Evolutionary conservation across 139 green algal genomes (phyloP).

Genomic region (Chlamydomonas schloesseri): DNA sequence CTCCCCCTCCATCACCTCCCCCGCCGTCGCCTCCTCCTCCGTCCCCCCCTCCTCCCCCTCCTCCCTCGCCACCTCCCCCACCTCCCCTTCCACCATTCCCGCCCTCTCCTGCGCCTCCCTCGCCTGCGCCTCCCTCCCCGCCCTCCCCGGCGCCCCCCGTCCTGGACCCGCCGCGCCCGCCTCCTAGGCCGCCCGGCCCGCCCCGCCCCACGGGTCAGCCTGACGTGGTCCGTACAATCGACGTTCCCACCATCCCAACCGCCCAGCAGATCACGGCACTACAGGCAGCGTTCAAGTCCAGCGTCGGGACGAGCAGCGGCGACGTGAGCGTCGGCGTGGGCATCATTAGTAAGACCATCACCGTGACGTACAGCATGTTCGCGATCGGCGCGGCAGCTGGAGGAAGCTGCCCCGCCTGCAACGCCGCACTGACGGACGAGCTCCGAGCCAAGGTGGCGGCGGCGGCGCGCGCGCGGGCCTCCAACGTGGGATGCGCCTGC

Average conservation of each 20-base stretch:
- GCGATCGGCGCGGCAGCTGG: not conserved
- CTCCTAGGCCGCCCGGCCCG: too few relatives aligned
- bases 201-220: not conserved
- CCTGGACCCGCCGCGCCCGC: not conserved
- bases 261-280: constrained; percentile 22
- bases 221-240: not conserved
- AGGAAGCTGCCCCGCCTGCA: constrained; percentile 2
- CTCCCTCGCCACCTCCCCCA: not conserved
- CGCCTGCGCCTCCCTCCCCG: not conserved
- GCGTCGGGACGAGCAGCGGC: not conserved
- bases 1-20: not conserved
- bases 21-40: not conserved
- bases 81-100: not conserved
- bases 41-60: not conserved
- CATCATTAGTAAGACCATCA: constrained; percentile 4
- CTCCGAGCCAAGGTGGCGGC: not conserved
- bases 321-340: not conserved
- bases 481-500: not conserved
- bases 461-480: not conserved
- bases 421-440: not conserved
- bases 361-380: not conserved
- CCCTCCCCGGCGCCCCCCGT: not conserved
- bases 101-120: not conserved
- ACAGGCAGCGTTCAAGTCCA: not conserved
- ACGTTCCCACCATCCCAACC: constrained; percentile 12